phyloP scores from a whole-genome alignment of 495 filamentous ascomycete genomes.

The Friedmanniomyces endolithicus region DNA sequence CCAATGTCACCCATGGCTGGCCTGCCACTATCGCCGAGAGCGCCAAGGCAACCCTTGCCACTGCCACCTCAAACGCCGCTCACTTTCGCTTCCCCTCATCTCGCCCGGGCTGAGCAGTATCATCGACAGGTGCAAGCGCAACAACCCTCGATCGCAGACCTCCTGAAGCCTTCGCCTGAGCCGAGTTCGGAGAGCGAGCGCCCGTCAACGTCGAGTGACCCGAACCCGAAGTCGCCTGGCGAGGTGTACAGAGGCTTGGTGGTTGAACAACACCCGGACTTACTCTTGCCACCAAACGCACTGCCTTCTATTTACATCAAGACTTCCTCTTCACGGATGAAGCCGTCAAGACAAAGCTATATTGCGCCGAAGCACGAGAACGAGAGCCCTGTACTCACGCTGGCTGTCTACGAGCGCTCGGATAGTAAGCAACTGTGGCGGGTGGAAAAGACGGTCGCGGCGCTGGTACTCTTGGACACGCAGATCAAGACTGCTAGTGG shows the following conservation, averaged over 20 bases:
- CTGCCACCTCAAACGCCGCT: constrained; percentile 50
- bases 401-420: constrained; percentile 69
- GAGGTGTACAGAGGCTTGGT: constrained; percentile 56
- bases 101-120: constrained; percentile 23
- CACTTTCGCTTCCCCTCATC: constrained; percentile 40
- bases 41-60: constrained; percentile 52
- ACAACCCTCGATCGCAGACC: constrained; percentile 5
- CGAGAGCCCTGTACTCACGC: constrained; percentile 76
- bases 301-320: constrained; percentile 71
- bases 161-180: constrained; percentile 9
- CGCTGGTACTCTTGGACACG: constrained; percentile 70
- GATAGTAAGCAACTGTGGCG: constrained; percentile 79
- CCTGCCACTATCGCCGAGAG: constrained; percentile 59
- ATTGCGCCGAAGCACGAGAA: constrained; percentile 61
- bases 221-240: constrained; percentile 14
- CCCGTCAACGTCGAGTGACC: constrained; percentile 14
- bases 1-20: constrained; percentile 50
- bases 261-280: constrained; percentile 69
- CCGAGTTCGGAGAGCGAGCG: constrained; percentile 13
- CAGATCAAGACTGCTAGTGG: constrained; percentile 56
- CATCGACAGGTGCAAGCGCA: constrained; percentile 16
- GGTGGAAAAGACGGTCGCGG: constrained; percentile 76
- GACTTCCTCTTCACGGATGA: constrained; percentile 86
- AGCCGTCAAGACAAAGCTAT: constrained; percentile 75
- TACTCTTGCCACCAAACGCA: constrained; percentile 81